Evolutionary conservation across 108 stramenopile genomes (phyloP).

Genomic region (Nitzschia sp.): DNA sequence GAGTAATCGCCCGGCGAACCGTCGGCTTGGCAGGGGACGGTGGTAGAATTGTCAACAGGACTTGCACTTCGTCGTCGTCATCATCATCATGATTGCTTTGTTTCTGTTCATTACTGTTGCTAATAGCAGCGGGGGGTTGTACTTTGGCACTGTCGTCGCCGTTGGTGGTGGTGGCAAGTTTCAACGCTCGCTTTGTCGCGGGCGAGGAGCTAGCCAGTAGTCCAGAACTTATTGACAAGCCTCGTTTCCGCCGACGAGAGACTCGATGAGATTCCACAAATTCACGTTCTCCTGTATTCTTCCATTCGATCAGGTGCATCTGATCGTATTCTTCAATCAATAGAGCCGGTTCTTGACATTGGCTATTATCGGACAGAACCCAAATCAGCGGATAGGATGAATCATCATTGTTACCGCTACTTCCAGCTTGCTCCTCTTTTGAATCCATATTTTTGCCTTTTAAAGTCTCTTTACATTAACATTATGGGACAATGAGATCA

Average conservation of each 20-base stretch:
- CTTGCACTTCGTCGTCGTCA: constrained; percentile 31
- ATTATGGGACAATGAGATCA: no score
- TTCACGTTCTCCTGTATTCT: neutral
- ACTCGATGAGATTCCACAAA: constrained; percentile 5
- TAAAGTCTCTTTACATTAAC: no score
- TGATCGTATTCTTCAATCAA: constrained; percentile 9
- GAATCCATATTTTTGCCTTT: no score
- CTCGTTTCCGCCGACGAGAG: neutral
- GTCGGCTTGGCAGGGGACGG: constrained; percentile 22
- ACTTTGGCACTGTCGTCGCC: neutral
- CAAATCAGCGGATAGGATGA: neutral
- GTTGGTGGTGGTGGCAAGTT: neutral
- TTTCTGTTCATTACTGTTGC: no score
- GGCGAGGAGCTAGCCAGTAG: no score
- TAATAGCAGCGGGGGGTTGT: neutral
- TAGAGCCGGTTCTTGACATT: constrained; percentile 1
- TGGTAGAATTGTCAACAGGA: constrained; percentile 27
- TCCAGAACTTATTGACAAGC: neutral
- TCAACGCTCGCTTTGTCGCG: neutral
- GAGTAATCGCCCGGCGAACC: neutral
- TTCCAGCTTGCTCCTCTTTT: no score
- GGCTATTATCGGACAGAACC: neutral
- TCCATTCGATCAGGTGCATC: constrained; percentile 7
- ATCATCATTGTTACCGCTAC: no score
- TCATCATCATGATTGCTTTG: constrained; percentile 7